A percentile compares a stretch with the other conserved stretches of the same genome.
phyloP scores from a whole-genome alignment of 192 early-diverging fungal genomes.

The Backusella sp. region DNA sequence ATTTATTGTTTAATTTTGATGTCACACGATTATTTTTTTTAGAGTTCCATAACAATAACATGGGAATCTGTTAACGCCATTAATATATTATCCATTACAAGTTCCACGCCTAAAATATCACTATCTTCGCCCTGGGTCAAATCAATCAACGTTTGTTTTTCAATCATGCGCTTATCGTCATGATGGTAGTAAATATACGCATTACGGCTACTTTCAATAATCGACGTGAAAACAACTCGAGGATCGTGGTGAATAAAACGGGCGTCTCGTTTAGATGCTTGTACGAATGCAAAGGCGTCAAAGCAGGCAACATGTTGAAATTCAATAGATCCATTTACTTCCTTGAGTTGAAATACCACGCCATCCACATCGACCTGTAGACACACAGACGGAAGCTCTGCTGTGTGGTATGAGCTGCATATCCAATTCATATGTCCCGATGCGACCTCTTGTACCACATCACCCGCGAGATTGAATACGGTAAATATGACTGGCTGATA shows the following conservation, averaged over 20 bases:
- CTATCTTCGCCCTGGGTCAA: conserved; percentile 38
- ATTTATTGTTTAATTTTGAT: not conserved
- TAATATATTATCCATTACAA: conserved; percentile 38
- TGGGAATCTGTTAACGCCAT: conserved; percentile 40
- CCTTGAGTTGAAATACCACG: conserved; percentile 54
- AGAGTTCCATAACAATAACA: conserved; percentile 10
- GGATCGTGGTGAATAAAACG: conserved; percentile 62
- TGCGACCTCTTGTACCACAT: conserved; percentile 42
- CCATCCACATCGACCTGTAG: conserved; percentile 72
- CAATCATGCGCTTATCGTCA: conserved; percentile 28
- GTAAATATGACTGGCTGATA: conserved; percentile 41
- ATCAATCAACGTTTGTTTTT: conserved; percentile 47
- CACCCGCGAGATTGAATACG: conserved; percentile 38
- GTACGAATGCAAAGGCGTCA: conserved; percentile 70
- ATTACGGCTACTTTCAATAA: conserved; percentile 53
- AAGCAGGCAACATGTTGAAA: conserved; percentile 57
- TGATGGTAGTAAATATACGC: conserved; percentile 50
- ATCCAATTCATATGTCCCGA: conserved; percentile 62
- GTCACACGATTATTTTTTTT: not conserved
- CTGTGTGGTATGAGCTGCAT: conserved; percentile 39
- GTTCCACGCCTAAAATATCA: conserved; percentile 50
- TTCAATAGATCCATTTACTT: conserved; percentile 14
- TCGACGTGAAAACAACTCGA: conserved; percentile 36
- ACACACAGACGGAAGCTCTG: conserved; percentile 51
- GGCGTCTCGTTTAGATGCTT: conserved; percentile 73